phyloP scores from a whole-genome alignment of 805 yeast species.

The Deakozyma indianensis region DNA sequence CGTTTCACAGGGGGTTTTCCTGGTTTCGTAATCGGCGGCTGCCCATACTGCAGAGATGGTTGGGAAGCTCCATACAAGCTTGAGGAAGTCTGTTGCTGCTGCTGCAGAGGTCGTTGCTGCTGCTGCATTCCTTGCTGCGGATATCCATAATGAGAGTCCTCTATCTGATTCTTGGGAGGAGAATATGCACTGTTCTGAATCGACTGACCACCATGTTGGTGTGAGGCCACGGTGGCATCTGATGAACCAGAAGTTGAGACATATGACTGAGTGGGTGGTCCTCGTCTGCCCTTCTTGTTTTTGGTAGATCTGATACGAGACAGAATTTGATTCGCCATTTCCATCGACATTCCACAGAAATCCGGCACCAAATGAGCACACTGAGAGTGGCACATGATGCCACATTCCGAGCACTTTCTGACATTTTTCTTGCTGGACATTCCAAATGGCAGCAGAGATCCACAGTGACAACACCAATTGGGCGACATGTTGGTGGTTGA shows the following conservation, averaged over 20 bases:
- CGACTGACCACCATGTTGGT: too few relatives aligned
- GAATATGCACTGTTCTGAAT: too few relatives aligned
- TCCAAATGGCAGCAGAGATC: conserved; percentile 91
- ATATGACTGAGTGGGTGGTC: conserved; percentile 1
- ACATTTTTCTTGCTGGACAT: conserved; percentile 49
- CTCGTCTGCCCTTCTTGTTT: conserved; percentile 17
- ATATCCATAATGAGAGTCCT: conserved; percentile 2
- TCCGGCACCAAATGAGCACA: conserved; percentile 95
- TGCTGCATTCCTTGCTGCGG: conserved; percentile 5
- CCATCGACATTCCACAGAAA: conserved; percentile 98
- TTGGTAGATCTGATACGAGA: conserved; percentile 69
- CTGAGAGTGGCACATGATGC: conserved; percentile 82
- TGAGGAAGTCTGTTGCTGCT: not conserved
- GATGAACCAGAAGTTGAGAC: not conserved
- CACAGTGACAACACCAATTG: conserved; percentile 99
- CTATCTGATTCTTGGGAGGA: not conserved
- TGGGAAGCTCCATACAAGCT: not conserved
- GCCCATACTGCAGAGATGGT: conserved; percentile 1
- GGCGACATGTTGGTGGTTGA: conserved; percentile 89
- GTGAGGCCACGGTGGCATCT: too few relatives aligned
- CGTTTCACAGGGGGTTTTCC: conserved; percentile 15
- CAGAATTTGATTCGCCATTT: conserved; percentile 81
- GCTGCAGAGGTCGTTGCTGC: too few relatives aligned
- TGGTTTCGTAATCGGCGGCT: conserved; percentile 2
- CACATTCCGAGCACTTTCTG: conserved; percentile 80